phyloP scores from a whole-genome alignment of 1,139 yeast genomes.

The Kluyveromyces marxianus region DNA sequence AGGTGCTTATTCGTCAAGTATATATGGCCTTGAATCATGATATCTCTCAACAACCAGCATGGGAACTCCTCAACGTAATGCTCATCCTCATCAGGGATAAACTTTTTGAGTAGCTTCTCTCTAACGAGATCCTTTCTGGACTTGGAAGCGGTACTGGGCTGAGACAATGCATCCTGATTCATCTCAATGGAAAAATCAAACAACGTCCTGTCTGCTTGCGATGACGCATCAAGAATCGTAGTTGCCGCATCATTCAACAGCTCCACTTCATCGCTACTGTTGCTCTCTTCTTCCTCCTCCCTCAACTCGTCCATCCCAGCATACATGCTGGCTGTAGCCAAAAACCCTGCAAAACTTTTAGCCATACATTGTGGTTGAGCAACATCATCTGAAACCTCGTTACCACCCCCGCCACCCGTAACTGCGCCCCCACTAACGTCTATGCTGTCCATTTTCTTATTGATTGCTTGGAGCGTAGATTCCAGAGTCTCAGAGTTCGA shows the following conservation, averaged over 20 bases:
- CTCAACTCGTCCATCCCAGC: conserved; percentile 37
- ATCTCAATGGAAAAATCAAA: conserved; percentile 13
- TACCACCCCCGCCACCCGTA: neutral
- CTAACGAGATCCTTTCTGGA: conserved; percentile 31
- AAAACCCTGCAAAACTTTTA: conserved; percentile 41
- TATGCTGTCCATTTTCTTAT: neutral
- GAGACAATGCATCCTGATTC: conserved; percentile 11
- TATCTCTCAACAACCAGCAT: conserved; percentile 78
- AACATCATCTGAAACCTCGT: conserved; percentile 20
- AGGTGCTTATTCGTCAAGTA: conserved; percentile 60
- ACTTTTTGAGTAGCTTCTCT: conserved; percentile 31
- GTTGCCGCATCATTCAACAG: conserved; percentile 5
- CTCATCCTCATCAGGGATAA: conserved; percentile 43
- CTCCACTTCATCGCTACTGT: conserved; percentile 6
- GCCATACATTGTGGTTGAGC: conserved; percentile 37
- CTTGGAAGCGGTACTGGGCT: conserved; percentile 13
- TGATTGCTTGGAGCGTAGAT: neutral
- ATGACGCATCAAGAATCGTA: neutral
- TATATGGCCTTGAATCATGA: conserved; percentile 76
- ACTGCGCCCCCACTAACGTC: conserved; percentile 7
- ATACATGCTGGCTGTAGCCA: conserved; percentile 47
- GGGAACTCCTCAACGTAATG: conserved; percentile 49
- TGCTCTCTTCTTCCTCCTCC: conserved; percentile 11
- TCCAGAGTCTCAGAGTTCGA: conserved; percentile 1
- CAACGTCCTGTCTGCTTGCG: conserved; percentile 3